Base-by-base conservation (phyloP, 495 filamentous ascomycete species). In the Aspergillus diversus region DNA sequence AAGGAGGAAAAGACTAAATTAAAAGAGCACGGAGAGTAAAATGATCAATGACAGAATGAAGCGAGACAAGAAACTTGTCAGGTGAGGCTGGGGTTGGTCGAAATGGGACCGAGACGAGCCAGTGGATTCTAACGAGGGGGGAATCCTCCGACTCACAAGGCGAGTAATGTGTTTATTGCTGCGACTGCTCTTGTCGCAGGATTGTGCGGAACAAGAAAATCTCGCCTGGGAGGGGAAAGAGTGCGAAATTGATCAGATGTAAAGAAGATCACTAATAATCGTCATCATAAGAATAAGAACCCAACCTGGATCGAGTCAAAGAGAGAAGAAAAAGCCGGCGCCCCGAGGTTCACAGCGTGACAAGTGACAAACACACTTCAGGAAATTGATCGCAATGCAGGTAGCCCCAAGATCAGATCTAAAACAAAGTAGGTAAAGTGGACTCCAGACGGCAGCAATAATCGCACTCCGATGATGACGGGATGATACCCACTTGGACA, bases 31-130 rank as follows among this genome's bases (percentile, higher is more conserved):
- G 6, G 21, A 7, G 51, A 21, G 51, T 5, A 33, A 32, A 57
- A 47, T 39, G 59, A 63, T 27, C 15, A 59, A 42, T 58, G 54
- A 58, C 31, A 48, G 59, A 59, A 55, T 16, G 55, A 48, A 50
- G 21, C 42, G 56, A 56, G 33, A 33, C 16, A 53, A 9, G 32
- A 54, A 34, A 32, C 7, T 34, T 34, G 51, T 13, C 51, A 34
- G 51, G 51, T 54, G 51, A 54, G 32, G 27, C 32, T 54, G 51
- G 11, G 21, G 48, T 50, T 15, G 13, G 21, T 27, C 21, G 21
- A 33, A 9, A n/a, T 27, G 47, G 47, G 47, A 17, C 47, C 15
- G 21, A 17, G n/a, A n/a, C n/a, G 27, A 12, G 17, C 47, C 9
- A 12, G 17, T n/a, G 46, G 46, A 7, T 39, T 39, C 13, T 8